Base-by-base conservation (phyloP, 2,329 filamentous ascomycete species). In the Plectosphaerella plurivora region DNA sequence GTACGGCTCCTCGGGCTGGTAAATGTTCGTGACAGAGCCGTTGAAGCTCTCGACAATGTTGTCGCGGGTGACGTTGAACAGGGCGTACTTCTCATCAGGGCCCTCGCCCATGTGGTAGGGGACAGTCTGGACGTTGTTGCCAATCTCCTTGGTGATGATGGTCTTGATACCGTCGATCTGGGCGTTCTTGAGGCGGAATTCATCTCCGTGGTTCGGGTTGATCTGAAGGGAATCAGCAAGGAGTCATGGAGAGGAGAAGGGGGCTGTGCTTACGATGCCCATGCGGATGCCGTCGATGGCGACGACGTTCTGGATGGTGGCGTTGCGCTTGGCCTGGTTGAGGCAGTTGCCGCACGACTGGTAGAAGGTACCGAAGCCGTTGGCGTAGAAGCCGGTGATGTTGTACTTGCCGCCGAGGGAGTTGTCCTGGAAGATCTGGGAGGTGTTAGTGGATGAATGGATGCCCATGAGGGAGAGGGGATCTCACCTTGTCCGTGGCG, bases 1-100 rank as follows among this genome's bases (percentile, higher is more conserved):
- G 61, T 68, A 86, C 11, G 83, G 79, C 4, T 65, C 60, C 50
- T 64, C 60, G 0, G 63, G 63, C 49, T 60, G 55, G 33, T 65
- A 65, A 0, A 48, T 47, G 33, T 59, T 59, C 8, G 53, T 57
- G 0, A 62, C 51, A 5, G 56, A 51, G 1, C 61, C 63, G 7
- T 63, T 55, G 33, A 57, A 65, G 37, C 45, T 49, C n/a, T 61
- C 62, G 10, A 52, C 52, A 3, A 65, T 65, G 1, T 57, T 54
- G 20, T 65, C 63, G 7, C 60, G 56, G 1, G 62, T 65, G 18
- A 57, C 54, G 45, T 65, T 65, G 49, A 62, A 65, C 5, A 63
- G 37, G 3, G 62, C 63, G 22, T 64, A 65, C 33, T 60, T 61
- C 49, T 64, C 60, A n/a, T 65, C 63, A 0, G 63, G 62, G 1